Evolutionary conservation across 805 yeast genomes (phyloP).

Genomic region (Yarrowia sp.): DNA sequence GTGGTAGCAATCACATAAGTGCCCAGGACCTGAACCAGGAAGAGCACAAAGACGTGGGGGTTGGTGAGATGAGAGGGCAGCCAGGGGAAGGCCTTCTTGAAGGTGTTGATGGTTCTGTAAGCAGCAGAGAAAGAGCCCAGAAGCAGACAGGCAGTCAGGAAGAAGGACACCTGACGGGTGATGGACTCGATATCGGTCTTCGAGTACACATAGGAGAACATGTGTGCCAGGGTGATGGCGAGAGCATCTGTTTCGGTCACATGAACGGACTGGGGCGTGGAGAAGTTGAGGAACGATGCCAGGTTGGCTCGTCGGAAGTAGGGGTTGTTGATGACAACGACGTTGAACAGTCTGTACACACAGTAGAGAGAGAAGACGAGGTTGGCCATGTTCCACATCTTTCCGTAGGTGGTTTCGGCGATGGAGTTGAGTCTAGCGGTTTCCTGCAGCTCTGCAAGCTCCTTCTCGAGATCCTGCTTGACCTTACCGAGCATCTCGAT

Average conservation of each 20-base stretch:
- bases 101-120: slow-evolving; percentile 38
- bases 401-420: slow-evolving; percentile 38
- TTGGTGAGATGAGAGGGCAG: slow-evolving; percentile 16
- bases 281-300: slow-evolving; percentile 4
- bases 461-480: slow-evolving; percentile 38
- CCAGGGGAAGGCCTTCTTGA: slow-evolving; percentile 37
- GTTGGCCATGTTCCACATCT: slow-evolving; percentile 34
- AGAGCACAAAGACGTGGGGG: slow-evolving; percentile 31
- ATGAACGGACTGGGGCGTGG: neutral
- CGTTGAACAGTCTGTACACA: slow-evolving; percentile 42
- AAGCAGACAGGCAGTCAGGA: slow-evolving; percentile 42
- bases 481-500: slow-evolving; percentile 40
- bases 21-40: slow-evolving; percentile 42
- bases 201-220: slow-evolving; percentile 28
- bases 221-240: slow-evolving; percentile 33
- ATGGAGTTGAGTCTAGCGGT: slow-evolving; percentile 34
- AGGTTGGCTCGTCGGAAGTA: slow-evolving; percentile 25
- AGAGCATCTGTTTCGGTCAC: slow-evolving; percentile 33
- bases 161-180: slow-evolving; percentile 43
- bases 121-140: slow-evolving; percentile 41
- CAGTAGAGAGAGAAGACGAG: slow-evolving; percentile 43
- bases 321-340: slow-evolving; percentile 37
- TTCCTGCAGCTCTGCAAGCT: slow-evolving; percentile 34
- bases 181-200: slow-evolving; percentile 38
- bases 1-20: slow-evolving; percentile 45